Evolutionary conservation across 768 basidiomycete genomes (phyloP).

Genomic region (Boletus tylopilopsis): DNA sequence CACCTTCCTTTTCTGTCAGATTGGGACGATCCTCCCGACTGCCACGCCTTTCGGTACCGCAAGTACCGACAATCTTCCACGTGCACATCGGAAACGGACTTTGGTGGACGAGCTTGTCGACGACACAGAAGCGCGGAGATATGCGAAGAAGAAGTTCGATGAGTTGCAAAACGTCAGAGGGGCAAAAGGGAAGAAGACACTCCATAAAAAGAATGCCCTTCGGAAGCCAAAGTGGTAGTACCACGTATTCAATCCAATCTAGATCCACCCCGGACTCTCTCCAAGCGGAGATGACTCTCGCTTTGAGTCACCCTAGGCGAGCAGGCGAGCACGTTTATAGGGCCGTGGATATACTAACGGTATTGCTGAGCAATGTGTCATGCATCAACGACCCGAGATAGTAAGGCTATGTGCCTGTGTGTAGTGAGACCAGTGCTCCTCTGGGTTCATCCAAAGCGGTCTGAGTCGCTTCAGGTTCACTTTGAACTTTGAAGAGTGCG

Average conservation of each 20-base stretch:
- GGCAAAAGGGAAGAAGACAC: slow-evolving; percentile 66
- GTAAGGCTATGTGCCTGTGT: too few species aligned
- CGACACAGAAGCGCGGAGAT: slow-evolving; percentile 80
- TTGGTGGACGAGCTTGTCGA: slow-evolving; percentile 87
- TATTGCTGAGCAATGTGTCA: too few species aligned
- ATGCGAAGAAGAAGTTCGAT: slow-evolving; percentile 90
- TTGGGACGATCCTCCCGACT: slow-evolving; percentile 74
- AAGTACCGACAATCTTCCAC: slow-evolving; percentile 66
- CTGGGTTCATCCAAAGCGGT: too few species aligned
- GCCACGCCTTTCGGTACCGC: slow-evolving; percentile 69
- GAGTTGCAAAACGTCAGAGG: slow-evolving; percentile 68
- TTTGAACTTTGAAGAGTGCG: too few species aligned
- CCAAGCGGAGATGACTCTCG: neutral
- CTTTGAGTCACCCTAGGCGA: neutral
- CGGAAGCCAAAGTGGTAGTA: slow-evolving; percentile 68
- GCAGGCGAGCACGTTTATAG: too few species aligned
- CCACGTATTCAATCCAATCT: slow-evolving; percentile 7
- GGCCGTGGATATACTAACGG: too few species aligned
- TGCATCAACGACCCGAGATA: too few species aligned
- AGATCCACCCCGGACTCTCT: neutral
- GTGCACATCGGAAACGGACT: slow-evolving; percentile 70
- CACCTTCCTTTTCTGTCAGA: slow-evolving; percentile 39
- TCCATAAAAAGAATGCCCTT: slow-evolving; percentile 58
- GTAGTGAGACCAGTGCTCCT: too few species aligned
- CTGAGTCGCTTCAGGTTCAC: too few species aligned